Evolutionary conservation across 2,329 filamentous ascomycete species (phyloP).

Genomic region (Orbilia javanica): DNA sequence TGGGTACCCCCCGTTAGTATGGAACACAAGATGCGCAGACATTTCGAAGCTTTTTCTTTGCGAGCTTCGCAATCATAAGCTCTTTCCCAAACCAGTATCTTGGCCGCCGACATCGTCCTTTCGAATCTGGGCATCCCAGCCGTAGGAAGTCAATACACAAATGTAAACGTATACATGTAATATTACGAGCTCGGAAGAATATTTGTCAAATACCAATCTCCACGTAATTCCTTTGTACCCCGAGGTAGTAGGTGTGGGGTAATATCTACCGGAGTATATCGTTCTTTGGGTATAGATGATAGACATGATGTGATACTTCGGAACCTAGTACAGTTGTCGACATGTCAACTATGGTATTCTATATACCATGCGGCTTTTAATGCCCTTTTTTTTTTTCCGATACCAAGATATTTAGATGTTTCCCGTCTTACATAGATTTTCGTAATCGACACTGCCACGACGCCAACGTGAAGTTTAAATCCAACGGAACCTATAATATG

Average conservation of each 20-base stretch:
- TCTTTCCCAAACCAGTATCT: slow-evolving; percentile 15
- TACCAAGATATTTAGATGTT: slow-evolving; percentile 12
- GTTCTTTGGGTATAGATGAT: neutral
- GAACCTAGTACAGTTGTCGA: neutral
- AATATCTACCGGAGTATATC: neutral
- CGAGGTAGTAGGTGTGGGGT: neutral
- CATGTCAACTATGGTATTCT: neutral
- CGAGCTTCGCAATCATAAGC: neutral
- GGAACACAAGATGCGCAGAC: slow-evolving; percentile 5
- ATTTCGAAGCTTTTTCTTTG: slow-evolving; percentile 20
- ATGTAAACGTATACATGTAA: neutral
- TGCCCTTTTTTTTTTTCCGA: neutral
- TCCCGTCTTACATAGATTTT: slow-evolving; percentile 9
- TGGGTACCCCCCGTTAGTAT: neutral
- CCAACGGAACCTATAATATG: neutral
- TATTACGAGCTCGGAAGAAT: neutral
- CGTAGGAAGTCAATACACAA: slow-evolving; percentile 9
- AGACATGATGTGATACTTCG: neutral
- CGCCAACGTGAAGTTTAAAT: neutral
- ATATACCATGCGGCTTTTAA: slow-evolving; percentile 14
- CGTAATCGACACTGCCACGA: neutral
- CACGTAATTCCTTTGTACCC: slow-evolving; percentile 1
- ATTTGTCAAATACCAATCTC: neutral
- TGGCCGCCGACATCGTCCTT: slow-evolving; percentile 11
- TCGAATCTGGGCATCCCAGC: slow-evolving; percentile 5